Conservation (phyloP, 176 grass and related monocot genomes). For the Avena eriantha region DNA sequence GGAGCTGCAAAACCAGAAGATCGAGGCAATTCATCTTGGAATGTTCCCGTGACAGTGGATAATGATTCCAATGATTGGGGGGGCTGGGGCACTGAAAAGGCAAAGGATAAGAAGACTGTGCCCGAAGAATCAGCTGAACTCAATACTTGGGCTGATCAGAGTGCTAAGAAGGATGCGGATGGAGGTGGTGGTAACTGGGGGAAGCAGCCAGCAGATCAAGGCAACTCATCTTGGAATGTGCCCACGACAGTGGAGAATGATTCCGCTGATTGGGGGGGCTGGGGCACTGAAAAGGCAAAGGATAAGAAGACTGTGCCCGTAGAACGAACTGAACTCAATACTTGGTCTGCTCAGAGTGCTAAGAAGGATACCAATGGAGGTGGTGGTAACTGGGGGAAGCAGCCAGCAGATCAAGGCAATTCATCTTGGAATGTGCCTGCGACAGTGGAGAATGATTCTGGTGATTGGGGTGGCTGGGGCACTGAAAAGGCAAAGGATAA, state of each 20-base stretch:
- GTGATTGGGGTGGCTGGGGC: conserved; percentile 59
- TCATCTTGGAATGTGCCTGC: conserved; percentile 47
- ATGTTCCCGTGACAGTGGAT: conserved; percentile 26
- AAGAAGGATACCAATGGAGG: background rate
- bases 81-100: too few species aligned
- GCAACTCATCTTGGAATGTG: background rate
- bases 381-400: conserved; percentile 11
- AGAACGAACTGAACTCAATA: conserved; percentile 41
- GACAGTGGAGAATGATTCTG: background rate
- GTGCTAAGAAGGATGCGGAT: too few species aligned
- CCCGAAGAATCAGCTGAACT: too few species aligned
- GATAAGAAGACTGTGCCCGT: conserved; percentile 32
- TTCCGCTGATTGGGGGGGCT: conserved; percentile 53
- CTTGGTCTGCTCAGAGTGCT: conserved; percentile 45
- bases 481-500: conserved; percentile 39
- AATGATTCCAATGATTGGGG: too few species aligned
- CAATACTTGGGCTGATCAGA: too few species aligned
- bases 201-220: too few species aligned
- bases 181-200: too few species aligned
- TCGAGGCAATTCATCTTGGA: conserved; percentile 56
- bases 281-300: conserved; percentile 50
- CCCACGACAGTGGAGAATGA: conserved; percentile 29
- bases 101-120: too few species aligned
- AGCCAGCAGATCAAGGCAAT: conserved; percentile 44
- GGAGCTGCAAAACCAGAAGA: conserved; percentile 45